Evolutionary conservation across 176 grass and related monocot genomes (phyloP).

Genomic region (Rhynchospora pubera): DNA sequence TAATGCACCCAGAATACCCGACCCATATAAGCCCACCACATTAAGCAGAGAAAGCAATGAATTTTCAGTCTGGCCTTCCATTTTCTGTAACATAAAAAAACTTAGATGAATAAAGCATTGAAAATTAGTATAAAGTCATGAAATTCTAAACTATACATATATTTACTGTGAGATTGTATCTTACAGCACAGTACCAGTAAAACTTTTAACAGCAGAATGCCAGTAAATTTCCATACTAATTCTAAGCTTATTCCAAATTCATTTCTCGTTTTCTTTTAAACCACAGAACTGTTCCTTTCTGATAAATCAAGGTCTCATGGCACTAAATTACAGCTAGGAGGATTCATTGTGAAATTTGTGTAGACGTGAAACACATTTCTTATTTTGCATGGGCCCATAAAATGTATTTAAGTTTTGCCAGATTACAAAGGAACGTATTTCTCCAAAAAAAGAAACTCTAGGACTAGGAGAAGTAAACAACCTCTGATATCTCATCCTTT

Average conservation of each 20-base stretch:
- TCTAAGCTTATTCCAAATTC: not conserved
- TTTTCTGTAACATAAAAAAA: constrained; percentile 14
- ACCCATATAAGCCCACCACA: constrained; percentile 52
- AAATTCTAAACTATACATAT: not conserved
- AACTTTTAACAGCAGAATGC: not conserved
- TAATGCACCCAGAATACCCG: constrained; percentile 78
- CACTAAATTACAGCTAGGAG: not conserved
- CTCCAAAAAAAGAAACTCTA: not conserved
- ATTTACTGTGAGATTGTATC: not conserved
- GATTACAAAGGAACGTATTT: not conserved
- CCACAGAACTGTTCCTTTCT: not conserved
- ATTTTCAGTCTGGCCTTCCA: constrained; percentile 45
- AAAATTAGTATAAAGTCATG: not conserved
- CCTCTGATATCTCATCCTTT: constrained; percentile 26
- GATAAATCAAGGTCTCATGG: not conserved
- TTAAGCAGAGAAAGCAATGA: constrained; percentile 50
- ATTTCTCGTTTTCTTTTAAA: not conserved
- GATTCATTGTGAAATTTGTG: not conserved
- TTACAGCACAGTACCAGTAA: not conserved
- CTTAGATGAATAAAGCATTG: not conserved
- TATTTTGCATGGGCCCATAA: not conserved
- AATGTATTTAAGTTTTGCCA: not conserved
- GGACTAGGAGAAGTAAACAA: not conserved
- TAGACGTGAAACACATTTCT: not conserved
- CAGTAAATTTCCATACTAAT: not conserved